Evolutionary conservation across 2,329 filamentous ascomycete genomes (phyloP), one percentile per base, ranked within the genome.

Genomic region (Colletotrichum higginsianum): DNA sequence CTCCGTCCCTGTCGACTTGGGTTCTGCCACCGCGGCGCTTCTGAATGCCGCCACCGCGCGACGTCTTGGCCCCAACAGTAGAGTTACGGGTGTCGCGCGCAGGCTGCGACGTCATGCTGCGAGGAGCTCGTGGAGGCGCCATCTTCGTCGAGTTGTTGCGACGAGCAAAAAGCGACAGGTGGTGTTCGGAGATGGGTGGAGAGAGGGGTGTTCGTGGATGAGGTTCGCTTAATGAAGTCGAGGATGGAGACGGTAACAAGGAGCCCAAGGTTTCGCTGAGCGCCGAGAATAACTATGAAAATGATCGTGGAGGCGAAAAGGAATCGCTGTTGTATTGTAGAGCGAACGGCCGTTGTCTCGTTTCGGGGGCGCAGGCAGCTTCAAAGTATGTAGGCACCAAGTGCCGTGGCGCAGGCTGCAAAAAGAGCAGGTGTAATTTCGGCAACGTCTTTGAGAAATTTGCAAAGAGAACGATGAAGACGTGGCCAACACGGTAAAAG

Each of bases 1-100:
- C 89, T 42, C 89, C 89, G 81, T 90, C 89, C 64, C 84, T 81
- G 75, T 90, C 89, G 60, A 84, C 78, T 72, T 82, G 84, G 4
- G 77, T 75, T 4, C 76, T 74, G 50, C 79, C 79, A 13, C 77
- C 78, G 49, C 84, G 85, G 58, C 85, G 85, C 78, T 89, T 90
- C 23, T 82, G 80, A 65, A 90, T 86, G 40, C 88, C 88, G 26
- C 69, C 69, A 46, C 85, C 85, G 75, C 85, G 82, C 35, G 78
- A 79, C 12, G 79, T 68, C 67, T 78, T 82, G 15, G 81, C 68
- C 68, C 78, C 77, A 58, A 75, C 64, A 11, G 77, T 64, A 15
- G 76, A 73, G 67, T 76, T 79, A 66, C 80, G 79, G 53, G 78
- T 75, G 55, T 80, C 80, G 42, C 82, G 80, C 42, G 76, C 76